Evolutionary conservation across 805 yeast species (phyloP), one percentile per base, ranked within the genome.

Genomic region (Lipomyces spencermartinsiae): DNA sequence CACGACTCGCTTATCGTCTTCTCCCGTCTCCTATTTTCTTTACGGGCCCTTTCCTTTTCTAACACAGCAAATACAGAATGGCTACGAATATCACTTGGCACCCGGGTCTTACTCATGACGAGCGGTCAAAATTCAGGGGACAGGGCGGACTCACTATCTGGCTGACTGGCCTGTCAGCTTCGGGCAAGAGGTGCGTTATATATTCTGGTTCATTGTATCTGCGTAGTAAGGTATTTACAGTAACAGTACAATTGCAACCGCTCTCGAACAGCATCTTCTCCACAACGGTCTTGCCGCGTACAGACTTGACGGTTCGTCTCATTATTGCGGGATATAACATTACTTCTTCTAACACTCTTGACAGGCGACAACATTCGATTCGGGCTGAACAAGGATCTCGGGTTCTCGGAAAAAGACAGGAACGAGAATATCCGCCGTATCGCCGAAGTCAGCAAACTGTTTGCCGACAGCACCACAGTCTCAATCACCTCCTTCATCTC

Each of bases 61-160:
- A 25, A 25, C 43, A 16, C 43, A 10, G 43, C 43, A 37, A 37
- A 16, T 37, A 37, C 43, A 16, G 19, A 73, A 94, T 94, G 98
- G 95, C 97, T 73, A 89, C 97, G 55, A 94, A 94, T 78, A 92
- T 94, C 79, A 93, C 98, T 73, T 94, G 98, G 98, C 98, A 94
- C 82, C 87, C 87, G 74, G 94, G 95, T 76, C 61, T 94, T 74
- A 88, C 95, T 29, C 92, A 90, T 79, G 88, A 83, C 25, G 97
- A 94, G 81, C 90, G 98, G 76, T 80, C 86, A 59, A 80, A 78
- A 35, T 81, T 91, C 65, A 86, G 91, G 69, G 87, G 88, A 67
- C 98, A 93, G 81, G 83, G 85, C 61, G 98, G 98, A 59, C 89
- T 90, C 66, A 94, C 98, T 29, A 83, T 94, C 58, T 94, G 98